These are phyloP conservation scores for Chaetomium sp. DNA, from an alignment of 2,329 filamentous ascomycete species.

Conservation along the genomic window DNA sequence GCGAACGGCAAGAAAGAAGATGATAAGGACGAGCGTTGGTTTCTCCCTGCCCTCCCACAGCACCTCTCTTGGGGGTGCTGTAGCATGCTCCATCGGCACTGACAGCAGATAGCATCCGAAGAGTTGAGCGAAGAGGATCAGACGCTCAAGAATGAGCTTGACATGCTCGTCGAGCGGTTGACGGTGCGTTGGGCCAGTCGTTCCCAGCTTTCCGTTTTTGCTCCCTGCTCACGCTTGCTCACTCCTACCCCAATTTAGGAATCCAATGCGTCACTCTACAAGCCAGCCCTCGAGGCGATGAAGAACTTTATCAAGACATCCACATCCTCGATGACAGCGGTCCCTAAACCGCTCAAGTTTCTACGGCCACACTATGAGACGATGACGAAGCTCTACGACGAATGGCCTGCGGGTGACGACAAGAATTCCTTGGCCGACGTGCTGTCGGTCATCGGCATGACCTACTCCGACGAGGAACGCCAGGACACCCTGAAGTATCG, in stretches of 20 bases:
- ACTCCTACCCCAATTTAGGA: constrained; percentile 49
- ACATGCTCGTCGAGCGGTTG: constrained; percentile 95
- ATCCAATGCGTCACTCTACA: constrained; percentile 79
- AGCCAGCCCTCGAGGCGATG: constrained; percentile 88
- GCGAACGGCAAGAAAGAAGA: constrained; percentile 74
- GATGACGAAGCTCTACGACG: constrained; percentile 79
- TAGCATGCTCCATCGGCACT: constrained; percentile 21
- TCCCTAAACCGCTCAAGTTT: constrained; percentile 97
- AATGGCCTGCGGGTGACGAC: constrained; percentile 77
- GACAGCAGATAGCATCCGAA: constrained; percentile 50
- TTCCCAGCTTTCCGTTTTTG: neutral
- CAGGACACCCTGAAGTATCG: constrained; percentile 96
- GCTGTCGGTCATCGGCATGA: constrained; percentile 96
- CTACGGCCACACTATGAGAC: constrained; percentile 92
- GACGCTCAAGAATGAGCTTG: constrained; percentile 94
- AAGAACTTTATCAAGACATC: constrained; percentile 99
- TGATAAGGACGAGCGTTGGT: constrained; percentile 49
- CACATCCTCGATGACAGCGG: constrained; percentile 98
- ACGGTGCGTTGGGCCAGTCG: constrained; percentile 48
- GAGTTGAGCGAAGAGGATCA: constrained; percentile 97
- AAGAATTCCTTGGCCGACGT: constrained; percentile 92
- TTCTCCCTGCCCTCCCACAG: constrained; percentile 13
- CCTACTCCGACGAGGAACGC: constrained; percentile 91
- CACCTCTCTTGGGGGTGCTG: neutral
- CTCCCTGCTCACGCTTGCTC: constrained; percentile 16